These are phyloP conservation scores for Andrographis paniculata DNA, from an alignment of 305 asterid genomes.

Conservation along the genomic window DNA sequence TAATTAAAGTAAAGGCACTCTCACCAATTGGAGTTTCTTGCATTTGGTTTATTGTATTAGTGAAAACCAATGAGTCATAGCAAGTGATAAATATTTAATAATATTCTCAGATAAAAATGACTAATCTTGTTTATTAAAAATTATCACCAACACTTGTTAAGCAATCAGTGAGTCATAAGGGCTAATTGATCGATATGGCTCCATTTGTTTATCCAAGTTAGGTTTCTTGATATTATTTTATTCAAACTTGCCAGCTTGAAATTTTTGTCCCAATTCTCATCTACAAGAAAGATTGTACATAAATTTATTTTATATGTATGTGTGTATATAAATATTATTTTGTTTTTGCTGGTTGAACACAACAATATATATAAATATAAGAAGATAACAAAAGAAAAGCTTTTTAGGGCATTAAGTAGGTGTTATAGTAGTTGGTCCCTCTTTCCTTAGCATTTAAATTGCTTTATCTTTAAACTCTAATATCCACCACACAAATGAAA, in stretches of 20 bases:
- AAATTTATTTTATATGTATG: no score
- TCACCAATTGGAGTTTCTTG: conserved; percentile 20
- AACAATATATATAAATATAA: conserved; percentile 9
- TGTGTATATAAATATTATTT: no score
- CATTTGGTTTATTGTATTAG: neutral
- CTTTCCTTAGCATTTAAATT: conserved; percentile 42
- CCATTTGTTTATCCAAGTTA: conserved; percentile 11
- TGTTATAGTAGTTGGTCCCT: conserved; percentile 61
- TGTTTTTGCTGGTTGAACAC: conserved; percentile 5
- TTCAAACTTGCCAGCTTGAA: conserved; percentile 21
- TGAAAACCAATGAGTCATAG: neutral
- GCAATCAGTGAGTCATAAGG: neutral
- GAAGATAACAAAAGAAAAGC: conserved; percentile 30
- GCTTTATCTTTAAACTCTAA: conserved; percentile 61
- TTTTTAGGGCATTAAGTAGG: conserved; percentile 55
- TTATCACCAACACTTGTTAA: no score
- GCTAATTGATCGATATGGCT: neutral
- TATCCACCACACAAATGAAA: conserved; percentile 67
- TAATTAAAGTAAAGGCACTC: no score
- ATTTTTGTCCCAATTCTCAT: conserved; percentile 3
- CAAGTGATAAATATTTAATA: neutral
- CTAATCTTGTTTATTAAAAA: no score
- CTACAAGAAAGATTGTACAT: neutral
- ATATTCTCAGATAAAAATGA: neutral
- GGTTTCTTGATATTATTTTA: conserved; percentile 18